Conservation (phyloP, 148 eudicot species). For the Chenopodium suecicum region DNA sequence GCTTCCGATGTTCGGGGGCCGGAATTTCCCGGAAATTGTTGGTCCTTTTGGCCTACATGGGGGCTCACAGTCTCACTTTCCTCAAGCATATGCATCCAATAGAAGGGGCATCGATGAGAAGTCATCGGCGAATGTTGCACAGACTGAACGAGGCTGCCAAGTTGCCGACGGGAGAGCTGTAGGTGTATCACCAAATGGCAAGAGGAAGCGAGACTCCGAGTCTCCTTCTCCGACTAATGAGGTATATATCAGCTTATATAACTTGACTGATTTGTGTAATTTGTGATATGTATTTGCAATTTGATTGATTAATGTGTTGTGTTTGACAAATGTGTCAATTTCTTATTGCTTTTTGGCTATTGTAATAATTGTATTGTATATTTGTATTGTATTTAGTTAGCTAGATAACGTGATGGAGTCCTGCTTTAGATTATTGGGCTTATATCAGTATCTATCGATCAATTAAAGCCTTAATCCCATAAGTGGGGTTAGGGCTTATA, state of each 20-base stretch:
- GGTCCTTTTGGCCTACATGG: constrained; percentile 51
- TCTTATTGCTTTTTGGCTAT: background rate
- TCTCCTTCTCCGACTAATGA: constrained; percentile 46
- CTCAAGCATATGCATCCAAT: constrained; percentile 24
- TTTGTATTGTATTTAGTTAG: background rate
- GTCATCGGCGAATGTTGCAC: constrained; percentile 13
- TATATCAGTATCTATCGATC: no score
- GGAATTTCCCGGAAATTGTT: constrained; percentile 63
- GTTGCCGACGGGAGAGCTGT: constrained; percentile 39
- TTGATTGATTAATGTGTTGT: constrained; percentile 8
- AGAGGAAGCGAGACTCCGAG: constrained; percentile 57
- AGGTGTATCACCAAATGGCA: constrained; percentile 54
- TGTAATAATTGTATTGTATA: background rate
- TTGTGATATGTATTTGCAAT: background rate
- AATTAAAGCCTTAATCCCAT: no score
- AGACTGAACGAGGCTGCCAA: constrained; percentile 40
- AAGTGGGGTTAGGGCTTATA: background rate
- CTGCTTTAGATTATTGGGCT: background rate
- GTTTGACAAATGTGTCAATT: background rate
- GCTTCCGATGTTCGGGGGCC: constrained; percentile 55
- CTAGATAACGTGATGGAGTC: background rate
- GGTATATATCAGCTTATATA: constrained; percentile 35
- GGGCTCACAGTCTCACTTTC: constrained; percentile 34
- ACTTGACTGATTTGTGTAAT: background rate
- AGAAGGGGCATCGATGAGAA: constrained; percentile 28